Evolutionary conservation across 148 eudicot genomes (phyloP).

Genomic region (Fagopyrum esculentum): DNA sequence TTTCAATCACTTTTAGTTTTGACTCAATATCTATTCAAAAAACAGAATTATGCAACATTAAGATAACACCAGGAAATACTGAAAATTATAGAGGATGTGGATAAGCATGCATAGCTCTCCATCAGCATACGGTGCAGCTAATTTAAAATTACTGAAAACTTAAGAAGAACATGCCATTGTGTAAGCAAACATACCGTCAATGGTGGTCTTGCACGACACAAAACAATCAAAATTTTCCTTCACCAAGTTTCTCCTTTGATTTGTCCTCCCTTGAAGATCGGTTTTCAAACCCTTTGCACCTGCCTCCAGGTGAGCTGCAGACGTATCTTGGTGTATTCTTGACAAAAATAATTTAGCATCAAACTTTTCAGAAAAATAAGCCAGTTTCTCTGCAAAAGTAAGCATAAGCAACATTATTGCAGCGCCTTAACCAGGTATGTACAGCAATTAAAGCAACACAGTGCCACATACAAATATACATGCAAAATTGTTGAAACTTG

Average conservation of each 20-base stretch:
- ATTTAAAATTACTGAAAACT: background rate
- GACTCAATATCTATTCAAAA: constrained; percentile 75
- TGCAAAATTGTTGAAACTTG: background rate
- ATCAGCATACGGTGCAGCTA: background rate
- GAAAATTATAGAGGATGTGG: background rate
- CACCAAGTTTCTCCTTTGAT: constrained; percentile 85
- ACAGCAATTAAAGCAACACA: background rate
- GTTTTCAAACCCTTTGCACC: constrained; percentile 83
- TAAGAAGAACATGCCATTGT: background rate
- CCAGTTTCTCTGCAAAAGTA: constrained; percentile 68
- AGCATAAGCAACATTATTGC: background rate
- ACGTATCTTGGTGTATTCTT: constrained; percentile 84
- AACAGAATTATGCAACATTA: constrained; percentile 9
- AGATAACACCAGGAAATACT: background rate
- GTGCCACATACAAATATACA: background rate
- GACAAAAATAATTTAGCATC: constrained; percentile 84
- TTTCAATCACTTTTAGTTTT: constrained; percentile 90
- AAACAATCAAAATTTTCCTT: constrained; percentile 98
- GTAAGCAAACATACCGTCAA: constrained; percentile 57
- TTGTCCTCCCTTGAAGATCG: constrained; percentile 79
- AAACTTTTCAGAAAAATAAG: constrained; percentile 85
- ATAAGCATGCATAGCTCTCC: background rate
- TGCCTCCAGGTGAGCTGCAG: constrained; percentile 86
- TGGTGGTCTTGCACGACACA: constrained; percentile 96
- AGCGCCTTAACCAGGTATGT: background rate